phyloP scores from a whole-genome alignment of 2,329 filamentous ascomycete species.

The Uncinocarpus reesii region DNA sequence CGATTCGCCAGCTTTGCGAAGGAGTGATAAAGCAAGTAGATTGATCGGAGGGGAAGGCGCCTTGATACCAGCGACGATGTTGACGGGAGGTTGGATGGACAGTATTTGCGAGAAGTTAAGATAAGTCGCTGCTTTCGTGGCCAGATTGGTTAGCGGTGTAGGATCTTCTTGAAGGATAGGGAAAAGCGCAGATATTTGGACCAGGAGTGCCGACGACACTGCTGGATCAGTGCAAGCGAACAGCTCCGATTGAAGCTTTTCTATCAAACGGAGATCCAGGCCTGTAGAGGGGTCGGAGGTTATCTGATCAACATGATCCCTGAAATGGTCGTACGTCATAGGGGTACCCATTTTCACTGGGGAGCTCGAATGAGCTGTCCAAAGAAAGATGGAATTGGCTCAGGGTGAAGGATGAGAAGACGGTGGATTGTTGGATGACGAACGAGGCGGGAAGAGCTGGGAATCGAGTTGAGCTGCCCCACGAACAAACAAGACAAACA shows the following conservation, averaged over 20 bases:
- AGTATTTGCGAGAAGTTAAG: slow-evolving; percentile 43
- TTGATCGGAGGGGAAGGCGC: slow-evolving; percentile 46
- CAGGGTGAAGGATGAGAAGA: background rate
- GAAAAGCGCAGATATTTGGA: slow-evolving; percentile 42
- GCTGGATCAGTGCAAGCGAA: slow-evolving; percentile 27
- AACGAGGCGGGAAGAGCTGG: slow-evolving; percentile 11
- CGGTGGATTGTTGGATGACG: background rate
- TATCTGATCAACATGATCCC: slow-evolving; percentile 38
- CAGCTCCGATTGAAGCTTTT: slow-evolving; percentile 41
- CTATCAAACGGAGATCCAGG: slow-evolving; percentile 42
- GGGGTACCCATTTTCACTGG: slow-evolving; percentile 26
- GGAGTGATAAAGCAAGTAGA: slow-evolving; percentile 44
- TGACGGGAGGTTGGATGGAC: slow-evolving; percentile 39
- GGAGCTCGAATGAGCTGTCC: background rate
- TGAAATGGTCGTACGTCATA: slow-evolving; percentile 28
- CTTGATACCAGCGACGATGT: slow-evolving; percentile 47
- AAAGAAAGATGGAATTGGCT: background rate
- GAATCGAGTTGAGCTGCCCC: slow-evolving; percentile 6
- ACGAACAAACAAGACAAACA: slow-evolving; percentile 17
- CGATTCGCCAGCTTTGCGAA: slow-evolving; percentile 45
- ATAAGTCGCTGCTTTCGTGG: slow-evolving; percentile 41
- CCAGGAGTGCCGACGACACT: slow-evolving; percentile 33
- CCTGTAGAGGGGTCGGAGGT: slow-evolving; percentile 36
- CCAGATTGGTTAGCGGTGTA: slow-evolving; percentile 44
- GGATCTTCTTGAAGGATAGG: slow-evolving; percentile 49